Percentiles rank a stretch among this genome's conserved stretches.
These are phyloP conservation scores for Condylostoma magnum DNA, from an alignment of 169 alveolate species.

Conservation along the genomic window DNA sequence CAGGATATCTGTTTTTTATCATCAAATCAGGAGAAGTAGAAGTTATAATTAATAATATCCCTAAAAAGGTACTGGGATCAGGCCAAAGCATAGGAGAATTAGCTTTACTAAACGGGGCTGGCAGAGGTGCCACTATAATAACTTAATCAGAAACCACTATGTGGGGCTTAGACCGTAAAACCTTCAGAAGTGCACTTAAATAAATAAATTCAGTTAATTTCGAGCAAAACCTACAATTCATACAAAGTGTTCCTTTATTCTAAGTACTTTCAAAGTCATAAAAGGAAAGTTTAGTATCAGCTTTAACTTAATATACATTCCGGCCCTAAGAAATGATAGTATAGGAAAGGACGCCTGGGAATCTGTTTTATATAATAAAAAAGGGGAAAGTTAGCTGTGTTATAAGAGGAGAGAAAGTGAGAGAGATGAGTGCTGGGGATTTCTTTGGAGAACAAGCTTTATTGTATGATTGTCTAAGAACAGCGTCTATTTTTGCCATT, in stretches of 20 bases:
- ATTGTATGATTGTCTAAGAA: conserved; percentile 16
- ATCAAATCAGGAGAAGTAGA: conserved; percentile 57
- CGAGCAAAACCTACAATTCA: conserved; percentile 85
- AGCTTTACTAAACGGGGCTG: conserved; percentile 96
- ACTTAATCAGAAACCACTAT: conserved; percentile 30
- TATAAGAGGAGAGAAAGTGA: conserved; percentile 1
- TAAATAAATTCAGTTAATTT: conserved; percentile 53
- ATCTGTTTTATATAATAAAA: conserved; percentile 38
- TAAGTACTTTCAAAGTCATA: conserved; percentile 87
- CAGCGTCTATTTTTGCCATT: conserved; percentile 30
- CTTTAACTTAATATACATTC: too few relatives aligned
- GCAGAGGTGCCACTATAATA: conserved; percentile 95
- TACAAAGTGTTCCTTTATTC: conserved; percentile 87
- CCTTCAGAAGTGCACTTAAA: conserved; percentile 67
- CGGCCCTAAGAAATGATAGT: conserved; percentile 34
- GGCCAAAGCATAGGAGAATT: conserved; percentile 98
- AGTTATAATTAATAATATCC: conserved; percentile 86
- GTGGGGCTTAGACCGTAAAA: conserved; percentile 94
- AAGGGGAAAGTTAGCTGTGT: conserved; percentile 31
- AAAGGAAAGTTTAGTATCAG: conserved; percentile 41
- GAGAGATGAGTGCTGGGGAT: conserved; percentile 18
- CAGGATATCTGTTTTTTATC: conserved; percentile 39
- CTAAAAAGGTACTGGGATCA: conserved; percentile 79
- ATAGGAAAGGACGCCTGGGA: conserved; percentile 41
- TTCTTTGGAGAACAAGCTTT: conserved; percentile 41